Conservation (phyloP, 805 yeast species). For the Saccharomycopsis fodiens region DNA sequence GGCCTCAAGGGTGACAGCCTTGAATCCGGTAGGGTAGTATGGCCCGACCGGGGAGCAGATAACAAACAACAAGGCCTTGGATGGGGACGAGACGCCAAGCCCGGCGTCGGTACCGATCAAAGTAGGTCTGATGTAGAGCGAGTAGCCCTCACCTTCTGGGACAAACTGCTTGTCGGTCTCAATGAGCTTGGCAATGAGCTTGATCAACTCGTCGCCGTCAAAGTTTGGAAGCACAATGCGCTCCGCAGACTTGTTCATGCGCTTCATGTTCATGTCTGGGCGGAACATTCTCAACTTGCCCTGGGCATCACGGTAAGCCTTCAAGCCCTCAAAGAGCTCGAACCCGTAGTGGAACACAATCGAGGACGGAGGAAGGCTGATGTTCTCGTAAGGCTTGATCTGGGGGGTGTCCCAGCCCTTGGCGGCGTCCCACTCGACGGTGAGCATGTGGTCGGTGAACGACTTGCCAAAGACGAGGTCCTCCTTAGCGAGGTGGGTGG, state of each 20-base stretch:
- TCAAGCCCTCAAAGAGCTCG: slow-evolving; percentile 92
- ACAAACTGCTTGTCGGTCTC: slow-evolving; percentile 69
- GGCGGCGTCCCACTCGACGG: slow-evolving; percentile 70
- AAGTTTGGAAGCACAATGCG: slow-evolving; percentile 87
- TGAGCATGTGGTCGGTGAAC: slow-evolving; percentile 85
- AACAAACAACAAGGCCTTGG: slow-evolving; percentile 72
- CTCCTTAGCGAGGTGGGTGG: slow-evolving; percentile 49
- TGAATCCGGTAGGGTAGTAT: slow-evolving; percentile 90
- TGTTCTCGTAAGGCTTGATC: slow-evolving; percentile 76
- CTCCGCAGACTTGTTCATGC: slow-evolving; percentile 84
- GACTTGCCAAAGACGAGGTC: slow-evolving; percentile 61
- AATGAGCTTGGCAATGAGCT: slow-evolving; percentile 65
- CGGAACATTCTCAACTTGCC: slow-evolving; percentile 78
- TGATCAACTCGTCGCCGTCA: slow-evolving; percentile 68
- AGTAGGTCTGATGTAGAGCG: slow-evolving; percentile 90
- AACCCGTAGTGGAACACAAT: slow-evolving; percentile 93
- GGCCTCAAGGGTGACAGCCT: slow-evolving; percentile 90
- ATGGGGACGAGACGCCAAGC: slow-evolving; percentile 81
- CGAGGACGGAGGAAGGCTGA: slow-evolving; percentile 77
- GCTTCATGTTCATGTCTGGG: slow-evolving; percentile 83
- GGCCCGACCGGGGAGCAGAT: slow-evolving; percentile 97
- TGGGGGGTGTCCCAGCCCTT: slow-evolving; percentile 87
- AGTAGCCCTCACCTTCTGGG: slow-evolving; percentile 82
- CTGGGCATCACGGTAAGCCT: slow-evolving; percentile 67
- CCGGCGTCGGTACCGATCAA: slow-evolving; percentile 88